Base-by-base conservation (phyloP, 352 stramenopile genomes). In the Globisporangium barbulae region DNA sequence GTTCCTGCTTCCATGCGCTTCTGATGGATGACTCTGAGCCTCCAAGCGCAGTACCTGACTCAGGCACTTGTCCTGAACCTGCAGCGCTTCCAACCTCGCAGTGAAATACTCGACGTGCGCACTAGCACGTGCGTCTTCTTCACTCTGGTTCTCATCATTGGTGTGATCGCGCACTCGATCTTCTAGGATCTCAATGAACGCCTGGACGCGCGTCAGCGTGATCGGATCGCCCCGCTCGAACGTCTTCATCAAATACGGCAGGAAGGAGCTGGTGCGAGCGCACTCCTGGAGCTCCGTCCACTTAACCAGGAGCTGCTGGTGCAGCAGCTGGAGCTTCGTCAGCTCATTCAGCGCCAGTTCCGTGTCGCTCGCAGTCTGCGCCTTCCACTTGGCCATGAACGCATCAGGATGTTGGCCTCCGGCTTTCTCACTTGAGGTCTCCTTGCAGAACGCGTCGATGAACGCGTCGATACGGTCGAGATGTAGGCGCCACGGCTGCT, bases 281-380 rank as follows among this genome's bases (percentile, higher is more conserved):
- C 73, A 75, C 42, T 79, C 70, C n/a, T 76, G 72, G 22, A 93
- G 61, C 48, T 93, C 79, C 31, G 74, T 69, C 59, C 64, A 75
- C 53, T 85, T 90, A 28, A 21, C 22, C 12, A 85, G 12, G 22
- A 91, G 65, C 45, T 90, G 73, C n/a, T 82, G 63, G 47, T 91
- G 79, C 47, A 88, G 71, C 53, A 79, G 72, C 58, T 83, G 74
- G 3, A 90, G 68, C 33, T 66, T 64, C 33, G 74, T 61, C 22
- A 93, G 70, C 37, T 76, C 60, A 12, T 74, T 69, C 31, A 89
- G 52, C 19, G 78, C 48, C 19, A 70, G 59, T 25, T 83, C 72
- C 0, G 73, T 60, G 58, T 89, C 76, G n/a, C 65, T 54, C 21
- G 63, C 53, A 3, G 69, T 69, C 55, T 77, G 63, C 3, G 37